Conservation (phyloP, 257 asterid species). For the Orobanche coerulescens region DNA sequence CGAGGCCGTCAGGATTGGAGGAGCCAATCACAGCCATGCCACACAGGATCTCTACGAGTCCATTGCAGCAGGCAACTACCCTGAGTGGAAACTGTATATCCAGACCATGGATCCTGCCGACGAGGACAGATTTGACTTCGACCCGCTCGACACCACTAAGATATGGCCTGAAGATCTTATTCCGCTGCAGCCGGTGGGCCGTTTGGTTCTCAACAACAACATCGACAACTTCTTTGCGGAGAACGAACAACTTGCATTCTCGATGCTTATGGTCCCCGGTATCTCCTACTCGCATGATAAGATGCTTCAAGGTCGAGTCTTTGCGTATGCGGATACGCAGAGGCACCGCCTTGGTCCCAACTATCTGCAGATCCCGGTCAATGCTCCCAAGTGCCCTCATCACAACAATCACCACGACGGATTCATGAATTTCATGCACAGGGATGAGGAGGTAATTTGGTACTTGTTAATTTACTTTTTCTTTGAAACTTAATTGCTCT, state of each 20-base stretch:
- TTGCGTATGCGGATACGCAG: constrained; percentile 62
- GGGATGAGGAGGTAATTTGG: constrained; percentile 83
- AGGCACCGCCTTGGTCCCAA: constrained; percentile 78
- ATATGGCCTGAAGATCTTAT: constrained; percentile 91
- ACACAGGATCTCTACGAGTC: constrained; percentile 88
- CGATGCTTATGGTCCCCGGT: constrained; percentile 55
- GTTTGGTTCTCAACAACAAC: constrained; percentile 79
- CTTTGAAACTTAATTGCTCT: too few species aligned
- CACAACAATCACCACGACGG: constrained; percentile 71
- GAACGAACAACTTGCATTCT: constrained; percentile 66
- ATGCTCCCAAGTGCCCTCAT: constrained; percentile 57
- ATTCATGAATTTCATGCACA: constrained; percentile 63
- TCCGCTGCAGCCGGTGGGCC: constrained; percentile 95
- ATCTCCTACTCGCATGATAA: constrained; percentile 54
- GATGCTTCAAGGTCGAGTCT: constrained; percentile 54
- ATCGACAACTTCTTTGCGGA: constrained; percentile 78
- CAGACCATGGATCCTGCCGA: constrained; percentile 79
- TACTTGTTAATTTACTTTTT: too few species aligned
- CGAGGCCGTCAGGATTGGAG: constrained; percentile 72
- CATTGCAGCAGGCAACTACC: constrained; percentile 76
- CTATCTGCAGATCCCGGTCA: constrained; percentile 55
- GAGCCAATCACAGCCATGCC: constrained; percentile 90
- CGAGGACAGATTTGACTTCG: constrained; percentile 80
- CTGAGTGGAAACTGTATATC: constrained; percentile 93
- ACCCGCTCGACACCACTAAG: constrained; percentile 83